These are phyloP conservation scores for Scutellaria barbata DNA, from an alignment of 257 asterid genomes.

Conservation along the genomic window DNA sequence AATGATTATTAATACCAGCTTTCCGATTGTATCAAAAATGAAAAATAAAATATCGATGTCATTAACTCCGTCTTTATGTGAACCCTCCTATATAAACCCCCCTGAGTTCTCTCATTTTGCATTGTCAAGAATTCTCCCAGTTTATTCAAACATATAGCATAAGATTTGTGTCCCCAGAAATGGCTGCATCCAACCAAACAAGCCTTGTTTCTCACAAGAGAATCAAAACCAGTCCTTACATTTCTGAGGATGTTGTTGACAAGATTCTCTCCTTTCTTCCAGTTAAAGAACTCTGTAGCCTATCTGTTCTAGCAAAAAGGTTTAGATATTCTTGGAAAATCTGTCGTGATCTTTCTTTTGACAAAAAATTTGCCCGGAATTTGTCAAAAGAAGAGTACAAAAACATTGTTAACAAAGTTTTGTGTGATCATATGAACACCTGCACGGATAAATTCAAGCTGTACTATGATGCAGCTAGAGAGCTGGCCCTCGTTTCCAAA, in stretches of 20 bases:
- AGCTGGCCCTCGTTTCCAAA: neutral
- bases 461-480: slow-evolving; percentile 23
- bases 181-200: slow-evolving; percentile 11
- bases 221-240: neutral
- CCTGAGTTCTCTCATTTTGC: too few species aligned
- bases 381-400: slow-evolving; percentile 3
- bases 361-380: neutral
- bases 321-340: slow-evolving; percentile 32
- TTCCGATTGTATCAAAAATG: too few species aligned
- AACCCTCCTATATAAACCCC: too few species aligned
- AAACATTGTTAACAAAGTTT: neutral
- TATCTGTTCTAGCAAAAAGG: slow-evolving; percentile 26
- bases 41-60: too few species aligned
- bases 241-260: slow-evolving; percentile 42
- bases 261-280: slow-evolving; percentile 31
- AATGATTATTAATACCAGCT: too few species aligned
- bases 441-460: slow-evolving; percentile 6
- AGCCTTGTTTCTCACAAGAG: neutral
- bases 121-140: too few species aligned
- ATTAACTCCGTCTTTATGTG: too few species aligned
- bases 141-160: too few species aligned
- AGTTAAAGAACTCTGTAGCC: slow-evolving; percentile 9
- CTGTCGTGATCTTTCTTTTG: slow-evolving; percentile 39
- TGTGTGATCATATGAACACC: neutral
- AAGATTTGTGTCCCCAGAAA: neutral